A percentile compares a stretch with the other conserved stretches of the same genome.
Conservation (phyloP, 441 rosid species). For the Pelargonium exstipulatum region DNA sequence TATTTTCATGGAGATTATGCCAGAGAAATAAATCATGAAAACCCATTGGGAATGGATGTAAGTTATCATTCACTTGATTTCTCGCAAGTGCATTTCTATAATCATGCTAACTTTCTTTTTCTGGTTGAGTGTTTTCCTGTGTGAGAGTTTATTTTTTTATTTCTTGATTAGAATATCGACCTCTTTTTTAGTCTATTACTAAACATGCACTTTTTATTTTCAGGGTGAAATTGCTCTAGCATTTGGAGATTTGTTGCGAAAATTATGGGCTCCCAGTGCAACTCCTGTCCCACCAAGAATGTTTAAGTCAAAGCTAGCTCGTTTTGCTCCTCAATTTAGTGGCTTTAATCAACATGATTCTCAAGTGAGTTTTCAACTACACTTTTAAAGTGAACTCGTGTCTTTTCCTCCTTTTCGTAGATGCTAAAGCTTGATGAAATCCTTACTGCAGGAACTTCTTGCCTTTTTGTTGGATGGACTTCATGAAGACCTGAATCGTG, state of each 20-base stretch:
- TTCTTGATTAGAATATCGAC: conserved; percentile 11
- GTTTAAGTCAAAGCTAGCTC: conserved; percentile 69
- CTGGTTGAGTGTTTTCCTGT: not conserved
- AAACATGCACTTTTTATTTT: conserved; percentile 12
- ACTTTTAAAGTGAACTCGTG: conserved; percentile 21
- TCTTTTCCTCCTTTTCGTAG: conserved; percentile 15
- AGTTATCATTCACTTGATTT: conserved; percentile 23
- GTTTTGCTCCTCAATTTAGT: conserved; percentile 69
- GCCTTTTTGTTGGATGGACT: conserved; percentile 78
- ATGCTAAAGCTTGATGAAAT: conserved; percentile 24
- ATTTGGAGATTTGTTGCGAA: conserved; percentile 68
- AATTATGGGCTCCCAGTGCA: conserved; percentile 73
- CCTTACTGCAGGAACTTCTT: conserved; percentile 52
- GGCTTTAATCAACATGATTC: conserved; percentile 86
- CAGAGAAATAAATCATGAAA: conserved; percentile 61
- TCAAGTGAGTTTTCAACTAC: conserved; percentile 47
- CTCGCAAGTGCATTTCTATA: conserved; percentile 9
- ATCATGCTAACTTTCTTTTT: conserved; percentile 11
- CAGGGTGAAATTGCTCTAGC: conserved; percentile 80
- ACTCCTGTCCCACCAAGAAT: conserved; percentile 56
- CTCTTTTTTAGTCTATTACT: conserved; percentile 14
- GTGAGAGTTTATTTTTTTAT: conserved; percentile 1
- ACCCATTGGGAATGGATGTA: conserved; percentile 76
- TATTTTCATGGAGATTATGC: conserved; percentile 67
- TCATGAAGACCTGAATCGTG: conserved; percentile 74